Conservation (phyloP, 2,329 filamentous ascomycete species). For the Fusarium aywerte region DNA sequence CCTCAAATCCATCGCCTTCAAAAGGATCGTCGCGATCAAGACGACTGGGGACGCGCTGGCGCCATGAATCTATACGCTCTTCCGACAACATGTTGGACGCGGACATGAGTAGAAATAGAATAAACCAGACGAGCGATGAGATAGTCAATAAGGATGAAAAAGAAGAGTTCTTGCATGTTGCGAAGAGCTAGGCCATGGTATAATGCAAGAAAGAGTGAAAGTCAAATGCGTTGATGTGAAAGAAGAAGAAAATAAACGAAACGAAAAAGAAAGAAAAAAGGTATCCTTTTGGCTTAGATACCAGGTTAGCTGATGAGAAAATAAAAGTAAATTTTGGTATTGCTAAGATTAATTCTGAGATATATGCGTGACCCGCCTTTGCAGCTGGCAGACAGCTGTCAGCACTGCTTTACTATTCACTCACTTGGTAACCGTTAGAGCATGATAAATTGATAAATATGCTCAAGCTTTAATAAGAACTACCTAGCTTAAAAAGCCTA, state of each 20-base stretch:
- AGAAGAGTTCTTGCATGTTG: background rate
- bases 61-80: slow-evolving; percentile 50
- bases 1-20: slow-evolving; percentile 48
- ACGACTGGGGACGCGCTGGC: slow-evolving; percentile 50
- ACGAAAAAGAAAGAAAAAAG: no score
- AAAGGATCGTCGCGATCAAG: slow-evolving; percentile 53
- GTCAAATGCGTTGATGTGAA: background rate
- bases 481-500: background rate
- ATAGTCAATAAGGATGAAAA: background rate
- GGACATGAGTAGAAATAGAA: background rate
- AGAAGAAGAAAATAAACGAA: background rate
- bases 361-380: background rate
- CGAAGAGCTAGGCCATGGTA: background rate
- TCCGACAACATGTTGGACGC: slow-evolving; percentile 13
- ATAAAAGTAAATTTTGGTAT: background rate
- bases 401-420: background rate
- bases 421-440: background rate
- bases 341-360: background rate
- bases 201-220: background rate
- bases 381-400: slow-evolving; percentile 31
- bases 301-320: no score
- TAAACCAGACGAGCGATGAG: background rate
- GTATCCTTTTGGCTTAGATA: no score
- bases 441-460: no score
- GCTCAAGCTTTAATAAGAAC: background rate